Conservation (phyloP, 305 asterid species). For the Rubia tinctorum region DNA sequence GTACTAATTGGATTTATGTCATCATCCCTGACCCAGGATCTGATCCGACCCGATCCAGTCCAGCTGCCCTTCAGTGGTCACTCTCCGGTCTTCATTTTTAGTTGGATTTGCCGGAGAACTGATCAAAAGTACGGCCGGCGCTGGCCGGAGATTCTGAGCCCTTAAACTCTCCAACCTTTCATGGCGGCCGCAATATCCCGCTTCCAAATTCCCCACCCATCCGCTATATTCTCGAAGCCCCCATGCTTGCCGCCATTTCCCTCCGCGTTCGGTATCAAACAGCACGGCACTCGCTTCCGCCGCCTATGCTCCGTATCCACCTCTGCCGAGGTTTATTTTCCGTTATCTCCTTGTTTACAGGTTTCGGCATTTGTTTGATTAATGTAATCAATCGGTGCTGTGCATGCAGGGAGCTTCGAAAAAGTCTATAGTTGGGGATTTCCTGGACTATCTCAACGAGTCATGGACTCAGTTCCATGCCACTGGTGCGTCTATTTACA, state of each 20-base stretch:
- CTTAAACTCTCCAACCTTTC: slow-evolving; percentile 3
- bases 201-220: slow-evolving; percentile 46
- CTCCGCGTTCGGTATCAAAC: slow-evolving; percentile 23
- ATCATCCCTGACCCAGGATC: no score
- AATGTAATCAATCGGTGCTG: background rate
- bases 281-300: slow-evolving; percentile 31
- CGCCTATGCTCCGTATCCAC: slow-evolving; percentile 28
- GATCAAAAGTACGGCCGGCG: background rate
- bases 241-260: slow-evolving; percentile 25
- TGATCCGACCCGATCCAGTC: no score
- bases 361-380: background rate
- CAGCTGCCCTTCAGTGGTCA: background rate
- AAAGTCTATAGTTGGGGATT: slow-evolving; percentile 73
- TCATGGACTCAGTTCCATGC: slow-evolving; percentile 99
- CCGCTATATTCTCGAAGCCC: slow-evolving; percentile 27
- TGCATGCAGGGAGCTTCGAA: slow-evolving; percentile 47
- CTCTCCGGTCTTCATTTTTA: background rate
- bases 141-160: slow-evolving; percentile 17
- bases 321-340: slow-evolving; percentile 18
- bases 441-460: slow-evolving; percentile 90
- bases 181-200: slow-evolving; percentile 71
- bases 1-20: no score
- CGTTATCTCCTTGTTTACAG: background rate
- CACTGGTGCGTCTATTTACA: slow-evolving; percentile 39
- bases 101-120: background rate